Evolutionary conservation across 2,329 filamentous ascomycete genomes (phyloP).

Genomic region (Colletotrichum sp.): DNA sequence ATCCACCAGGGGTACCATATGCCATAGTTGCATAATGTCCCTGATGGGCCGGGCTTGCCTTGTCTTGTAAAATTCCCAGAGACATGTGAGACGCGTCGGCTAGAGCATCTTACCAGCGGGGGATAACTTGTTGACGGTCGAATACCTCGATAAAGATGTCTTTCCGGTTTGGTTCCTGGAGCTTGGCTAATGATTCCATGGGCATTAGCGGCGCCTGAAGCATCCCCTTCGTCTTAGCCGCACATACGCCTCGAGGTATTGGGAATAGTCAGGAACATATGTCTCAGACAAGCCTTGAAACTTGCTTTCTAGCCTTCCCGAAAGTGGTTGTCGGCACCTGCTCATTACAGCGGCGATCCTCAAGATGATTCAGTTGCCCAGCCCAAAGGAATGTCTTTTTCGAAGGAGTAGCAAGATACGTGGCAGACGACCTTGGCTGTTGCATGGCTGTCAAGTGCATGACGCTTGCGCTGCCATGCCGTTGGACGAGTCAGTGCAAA

Average conservation of each 20-base stretch:
- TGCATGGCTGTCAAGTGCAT: constrained; percentile 10
- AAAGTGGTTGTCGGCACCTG: not conserved
- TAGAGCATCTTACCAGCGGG: not conserved
- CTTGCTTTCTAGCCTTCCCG: constrained; percentile 7
- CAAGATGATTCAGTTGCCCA: not conserved
- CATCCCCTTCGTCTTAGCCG: not conserved
- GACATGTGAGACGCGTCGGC: constrained; percentile 17
- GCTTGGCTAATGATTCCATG: constrained; percentile 13
- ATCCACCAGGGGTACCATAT: constrained; percentile 11
- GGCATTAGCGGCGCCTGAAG: not conserved
- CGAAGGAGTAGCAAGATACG: not conserved
- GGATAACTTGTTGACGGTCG: constrained; percentile 1
- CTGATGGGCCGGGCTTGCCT: not conserved
- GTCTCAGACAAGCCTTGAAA: constrained; percentile 19
- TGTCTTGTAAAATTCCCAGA: constrained; percentile 3
- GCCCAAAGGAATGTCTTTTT: not conserved
- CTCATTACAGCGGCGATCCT: not conserved
- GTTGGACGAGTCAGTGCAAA: constrained; percentile 5
- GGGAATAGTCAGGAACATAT: constrained; percentile 22
- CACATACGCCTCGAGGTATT: constrained; percentile 11
- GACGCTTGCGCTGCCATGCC: not conserved
- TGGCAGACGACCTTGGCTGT: not conserved
- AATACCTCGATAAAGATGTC: constrained; percentile 6
- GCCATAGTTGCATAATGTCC: constrained; percentile 12
- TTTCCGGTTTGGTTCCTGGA: constrained; percentile 11